These are phyloP conservation scores for Fragosphaeria purpurea DNA, from an alignment of 2,329 filamentous ascomycete genomes.

Conservation along the genomic window DNA sequence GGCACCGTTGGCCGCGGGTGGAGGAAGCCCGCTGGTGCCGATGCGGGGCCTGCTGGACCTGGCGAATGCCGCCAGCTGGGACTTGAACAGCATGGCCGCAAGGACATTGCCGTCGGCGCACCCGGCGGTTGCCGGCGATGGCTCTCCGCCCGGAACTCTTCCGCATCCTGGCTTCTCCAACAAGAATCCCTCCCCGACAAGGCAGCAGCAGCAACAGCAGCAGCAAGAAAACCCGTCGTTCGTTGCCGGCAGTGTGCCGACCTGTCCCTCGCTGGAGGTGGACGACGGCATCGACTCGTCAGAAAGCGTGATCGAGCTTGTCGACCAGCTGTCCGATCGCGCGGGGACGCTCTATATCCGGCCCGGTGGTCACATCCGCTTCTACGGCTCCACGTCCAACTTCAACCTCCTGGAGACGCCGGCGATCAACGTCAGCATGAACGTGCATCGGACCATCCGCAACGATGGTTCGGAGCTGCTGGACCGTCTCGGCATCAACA, in stretches of 20 bases:
- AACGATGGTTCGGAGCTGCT: conserved; percentile 17
- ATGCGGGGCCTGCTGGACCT: too few relatives aligned
- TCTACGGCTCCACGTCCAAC: conserved; percentile 34
- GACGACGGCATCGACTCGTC: conserved; percentile 9
- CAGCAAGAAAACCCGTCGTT: neutral
- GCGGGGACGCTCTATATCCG: conserved; percentile 33
- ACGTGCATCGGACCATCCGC: conserved; percentile 14
- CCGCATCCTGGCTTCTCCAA: too few relatives aligned
- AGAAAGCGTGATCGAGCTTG: conserved; percentile 24
- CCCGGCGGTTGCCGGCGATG: too few relatives aligned
- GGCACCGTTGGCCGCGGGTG: too few relatives aligned
- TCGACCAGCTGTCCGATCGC: conserved; percentile 31
- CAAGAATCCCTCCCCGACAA: neutral
- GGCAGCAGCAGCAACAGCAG: neutral
- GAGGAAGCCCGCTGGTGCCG: too few relatives aligned
- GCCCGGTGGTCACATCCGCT: conserved; percentile 31
- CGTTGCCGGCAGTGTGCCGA: too few relatives aligned
- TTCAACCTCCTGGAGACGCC: conserved; percentile 31
- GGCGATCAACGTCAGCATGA: conserved; percentile 21
- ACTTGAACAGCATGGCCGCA: too few relatives aligned
- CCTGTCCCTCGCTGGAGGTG: neutral
- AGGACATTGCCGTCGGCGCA: too few relatives aligned
- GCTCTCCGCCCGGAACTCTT: too few relatives aligned
- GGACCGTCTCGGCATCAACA: conserved; percentile 24
- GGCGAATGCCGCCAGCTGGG: too few relatives aligned